Base-by-base conservation (phyloP, 2,329 filamentous ascomycete species). In the Dendrostoma leiphaemia region DNA sequence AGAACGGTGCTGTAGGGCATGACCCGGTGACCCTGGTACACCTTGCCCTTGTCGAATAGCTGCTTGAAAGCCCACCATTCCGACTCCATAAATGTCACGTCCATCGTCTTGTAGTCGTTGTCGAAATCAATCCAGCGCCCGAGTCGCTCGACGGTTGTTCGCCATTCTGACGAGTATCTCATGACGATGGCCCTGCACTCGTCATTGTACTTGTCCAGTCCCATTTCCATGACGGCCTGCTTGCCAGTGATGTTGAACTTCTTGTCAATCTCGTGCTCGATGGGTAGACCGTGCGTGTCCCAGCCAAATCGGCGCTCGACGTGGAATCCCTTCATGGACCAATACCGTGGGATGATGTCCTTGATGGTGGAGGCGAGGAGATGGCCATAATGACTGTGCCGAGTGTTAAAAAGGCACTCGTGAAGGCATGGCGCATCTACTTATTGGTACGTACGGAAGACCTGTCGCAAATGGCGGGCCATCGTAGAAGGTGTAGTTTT, bases 41-140 rank as follows among this genome's bases (percentile, higher is more conserved):
- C 91, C 59, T 88, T 79, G 53, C 85, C 89, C 74, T 96, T 96
- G 63, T 96, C 89, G 69, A 90, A 95, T 23, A 97, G 80, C 68
- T 93, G 85, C 76, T 94, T 95, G 78, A 96, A 96, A 17, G 94
- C 89, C 92, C 93, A 97, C 93, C 93, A 97, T 61, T 90, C 85
- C 0, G 89, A 88, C 75, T 97, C 93, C 93, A 97, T 97, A 74
- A 95, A 97, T 19, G 78, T 86, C n/a, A 87, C 81, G 69, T 97
- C 88, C 91, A 97, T 96, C 32, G 91, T 96, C 87, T 96, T 96
- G 78, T 96, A 97, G 70, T 97, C 91, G 64, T 96, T 94, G 72
- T 97, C 93, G 64, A 97, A 97, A 72, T 97, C 93, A 64, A 97
- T 94, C 93, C 93, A 97, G 54, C 93, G 87, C 53, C 93, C 93